Conservation (phyloP, 768 basidiomycete genomes). For the Amanita phalloides region DNA sequence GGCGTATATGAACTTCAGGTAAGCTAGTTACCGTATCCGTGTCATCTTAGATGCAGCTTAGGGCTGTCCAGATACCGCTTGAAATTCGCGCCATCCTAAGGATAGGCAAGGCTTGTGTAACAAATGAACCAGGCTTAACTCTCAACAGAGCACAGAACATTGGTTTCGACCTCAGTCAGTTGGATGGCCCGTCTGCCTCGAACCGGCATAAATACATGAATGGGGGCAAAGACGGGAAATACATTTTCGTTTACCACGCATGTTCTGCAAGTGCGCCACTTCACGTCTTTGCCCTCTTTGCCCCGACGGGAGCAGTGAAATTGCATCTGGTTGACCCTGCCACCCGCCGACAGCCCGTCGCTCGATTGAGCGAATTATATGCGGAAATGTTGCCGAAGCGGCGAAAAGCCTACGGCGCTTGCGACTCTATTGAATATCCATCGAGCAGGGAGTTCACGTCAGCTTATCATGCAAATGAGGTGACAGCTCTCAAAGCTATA, state of each 20-base stretch:
- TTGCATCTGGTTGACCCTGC: slow-evolving; percentile 90
- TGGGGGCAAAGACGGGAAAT: slow-evolving; percentile 57
- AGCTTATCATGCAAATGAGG: slow-evolving; percentile 70
- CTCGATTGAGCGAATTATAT: slow-evolving; percentile 70
- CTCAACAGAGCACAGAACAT: slow-evolving; percentile 73
- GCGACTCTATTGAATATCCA: slow-evolving; percentile 54
- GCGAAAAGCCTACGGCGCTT: slow-evolving; percentile 25
- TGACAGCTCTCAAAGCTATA: slow-evolving; percentile 74
- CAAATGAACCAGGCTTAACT: slow-evolving; percentile 55
- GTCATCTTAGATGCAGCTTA: slow-evolving; percentile 1
- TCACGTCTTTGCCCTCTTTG: slow-evolving; percentile 84
- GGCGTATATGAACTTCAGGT: slow-evolving; percentile 94
- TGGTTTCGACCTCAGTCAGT: slow-evolving; percentile 76
- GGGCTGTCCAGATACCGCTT: slow-evolving; percentile 57
- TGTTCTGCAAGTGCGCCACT: slow-evolving; percentile 60
- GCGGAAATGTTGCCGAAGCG: slow-evolving; percentile 46
- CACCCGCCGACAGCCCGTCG: slow-evolving; percentile 72
- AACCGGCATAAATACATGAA: slow-evolving; percentile 65
- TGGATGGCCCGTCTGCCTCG: slow-evolving; percentile 51
- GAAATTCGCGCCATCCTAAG: slow-evolving; percentile 70
- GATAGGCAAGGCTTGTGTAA: slow-evolving; percentile 74
- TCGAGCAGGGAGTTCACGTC: slow-evolving; percentile 48
- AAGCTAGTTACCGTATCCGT: slow-evolving; percentile 8
- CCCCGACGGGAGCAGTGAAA: slow-evolving; percentile 57
- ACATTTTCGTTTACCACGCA: slow-evolving; percentile 85